Evolutionary conservation across 441 rosid genomes (phyloP).

Genomic region (Eutrema salsugineum): DNA sequence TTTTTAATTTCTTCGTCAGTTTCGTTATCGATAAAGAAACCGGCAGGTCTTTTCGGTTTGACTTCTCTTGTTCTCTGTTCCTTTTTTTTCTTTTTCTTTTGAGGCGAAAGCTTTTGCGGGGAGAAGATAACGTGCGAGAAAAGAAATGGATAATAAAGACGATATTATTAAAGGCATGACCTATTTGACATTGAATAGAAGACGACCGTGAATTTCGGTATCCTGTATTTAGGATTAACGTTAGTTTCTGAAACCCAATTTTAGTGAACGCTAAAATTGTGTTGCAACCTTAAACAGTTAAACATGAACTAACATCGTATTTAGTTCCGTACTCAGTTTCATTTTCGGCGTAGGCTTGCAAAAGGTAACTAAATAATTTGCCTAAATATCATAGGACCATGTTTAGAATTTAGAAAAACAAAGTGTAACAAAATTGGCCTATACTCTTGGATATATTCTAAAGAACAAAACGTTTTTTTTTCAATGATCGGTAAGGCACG

Average conservation of each 20-base stretch:
- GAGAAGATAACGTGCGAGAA: slow-evolving; percentile 1
- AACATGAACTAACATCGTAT: background rate
- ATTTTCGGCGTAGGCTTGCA: background rate
- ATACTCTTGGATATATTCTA: slow-evolving; percentile 14
- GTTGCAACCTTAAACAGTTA: background rate
- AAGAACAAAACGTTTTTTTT: slow-evolving; percentile 12
- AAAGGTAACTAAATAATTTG: slow-evolving; percentile 1
- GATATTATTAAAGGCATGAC: background rate
- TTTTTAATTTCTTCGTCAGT: background rate
- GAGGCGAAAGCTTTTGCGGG: background rate
- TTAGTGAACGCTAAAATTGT: background rate
- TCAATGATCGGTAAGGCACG: background rate
- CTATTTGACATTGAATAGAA: background rate
- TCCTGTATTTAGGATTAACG: background rate
- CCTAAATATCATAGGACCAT: slow-evolving; percentile 14
- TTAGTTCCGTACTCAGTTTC: background rate
- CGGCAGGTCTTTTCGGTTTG: background rate
- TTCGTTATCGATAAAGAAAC: background rate
- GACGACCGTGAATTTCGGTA: slow-evolving; percentile 39
- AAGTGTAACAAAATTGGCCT: slow-evolving; percentile 33
- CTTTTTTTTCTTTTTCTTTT: background rate
- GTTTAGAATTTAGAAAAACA: background rate
- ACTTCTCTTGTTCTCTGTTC: background rate
- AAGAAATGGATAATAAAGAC: slow-evolving; percentile 1
- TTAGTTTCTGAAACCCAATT: slow-evolving; percentile 8